These are phyloP conservation scores for Fusarium sp. DNA, from an alignment of 2,329 filamentous ascomycete genomes.

Conservation along the genomic window DNA sequence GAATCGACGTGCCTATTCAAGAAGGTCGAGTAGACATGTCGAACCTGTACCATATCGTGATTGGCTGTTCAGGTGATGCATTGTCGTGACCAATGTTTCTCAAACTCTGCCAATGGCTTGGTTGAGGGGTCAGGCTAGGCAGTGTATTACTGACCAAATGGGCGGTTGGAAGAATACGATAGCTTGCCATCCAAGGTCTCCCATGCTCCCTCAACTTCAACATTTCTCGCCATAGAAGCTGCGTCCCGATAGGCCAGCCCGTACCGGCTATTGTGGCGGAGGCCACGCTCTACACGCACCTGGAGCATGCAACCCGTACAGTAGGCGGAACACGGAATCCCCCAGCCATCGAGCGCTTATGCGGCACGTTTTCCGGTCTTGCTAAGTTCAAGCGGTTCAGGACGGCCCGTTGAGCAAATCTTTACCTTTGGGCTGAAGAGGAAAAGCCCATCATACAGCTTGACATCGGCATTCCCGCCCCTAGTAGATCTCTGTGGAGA, in stretches of 20 bases:
- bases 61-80: slow-evolving; percentile 1
- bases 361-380: slow-evolving; percentile 1
- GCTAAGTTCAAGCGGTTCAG: neutral
- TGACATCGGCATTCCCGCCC: slow-evolving; percentile 28
- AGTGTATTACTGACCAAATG: neutral
- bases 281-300: neutral
- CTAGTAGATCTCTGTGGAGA: slow-evolving; percentile 31
- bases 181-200: slow-evolving; percentile 1
- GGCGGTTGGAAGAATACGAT: neutral
- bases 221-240: neutral
- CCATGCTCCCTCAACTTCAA: neutral
- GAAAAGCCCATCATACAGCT: neutral
- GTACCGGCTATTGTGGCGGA: slow-evolving; percentile 5
- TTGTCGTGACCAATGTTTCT: neutral
- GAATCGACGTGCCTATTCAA: slow-evolving; percentile 27
- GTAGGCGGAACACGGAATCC: slow-evolving; percentile 5
- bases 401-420: neutral
- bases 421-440: neutral
- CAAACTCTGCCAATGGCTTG: slow-evolving; percentile 1
- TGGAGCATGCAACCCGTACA: neutral
- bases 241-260: slow-evolving; percentile 18
- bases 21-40: slow-evolving; percentile 16
- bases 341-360: slow-evolving; percentile 6
- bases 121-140: neutral
- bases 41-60: neutral